phyloP scores from a whole-genome alignment of 1,284 basidiomycete genomes.

The Apiotrichum mycotoxinovorans region DNA sequence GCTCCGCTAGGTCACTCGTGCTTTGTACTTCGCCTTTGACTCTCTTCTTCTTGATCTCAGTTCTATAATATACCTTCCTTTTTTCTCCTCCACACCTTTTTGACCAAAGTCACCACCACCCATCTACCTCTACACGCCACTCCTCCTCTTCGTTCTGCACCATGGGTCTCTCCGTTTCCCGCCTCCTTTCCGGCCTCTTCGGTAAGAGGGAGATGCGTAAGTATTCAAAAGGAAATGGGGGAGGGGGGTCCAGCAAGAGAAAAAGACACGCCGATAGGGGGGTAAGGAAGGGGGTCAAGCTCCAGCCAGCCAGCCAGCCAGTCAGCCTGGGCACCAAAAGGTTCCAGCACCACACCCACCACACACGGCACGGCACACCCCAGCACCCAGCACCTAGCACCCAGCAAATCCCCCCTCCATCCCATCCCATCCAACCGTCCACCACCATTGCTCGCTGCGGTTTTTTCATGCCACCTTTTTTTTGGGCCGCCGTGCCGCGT shows the following conservation, averaged over 20 bases:
- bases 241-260: too few relatives aligned
- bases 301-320: background rate
- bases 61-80: background rate
- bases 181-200: conserved; percentile 78
- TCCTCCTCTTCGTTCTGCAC: conserved; percentile 12
- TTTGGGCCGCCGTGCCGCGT: too few relatives aligned
- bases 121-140: background rate
- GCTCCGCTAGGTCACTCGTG: too few relatives aligned
- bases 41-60: background rate
- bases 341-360: background rate
- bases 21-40: too few relatives aligned
- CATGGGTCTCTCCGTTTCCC: conserved; percentile 85
- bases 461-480: too few relatives aligned
- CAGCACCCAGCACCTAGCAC: too few relatives aligned
- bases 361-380: background rate
- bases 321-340: background rate
- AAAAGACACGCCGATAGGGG: too few relatives aligned
- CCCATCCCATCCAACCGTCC: background rate
- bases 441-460: too few relatives aligned
- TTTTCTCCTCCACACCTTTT: conserved; percentile 1
- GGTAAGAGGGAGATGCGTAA: conserved; percentile 99
- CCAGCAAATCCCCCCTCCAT: too few relatives aligned
- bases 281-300: too few relatives aligned
- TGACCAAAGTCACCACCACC: background rate
- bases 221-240: conserved; percentile 52